A percentile compares a stretch with the other conserved stretches of the same genome.
phyloP scores from a whole-genome alignment of 768 basidiomycete genomes.

The Leucocoprinus birnbaumii region DNA sequence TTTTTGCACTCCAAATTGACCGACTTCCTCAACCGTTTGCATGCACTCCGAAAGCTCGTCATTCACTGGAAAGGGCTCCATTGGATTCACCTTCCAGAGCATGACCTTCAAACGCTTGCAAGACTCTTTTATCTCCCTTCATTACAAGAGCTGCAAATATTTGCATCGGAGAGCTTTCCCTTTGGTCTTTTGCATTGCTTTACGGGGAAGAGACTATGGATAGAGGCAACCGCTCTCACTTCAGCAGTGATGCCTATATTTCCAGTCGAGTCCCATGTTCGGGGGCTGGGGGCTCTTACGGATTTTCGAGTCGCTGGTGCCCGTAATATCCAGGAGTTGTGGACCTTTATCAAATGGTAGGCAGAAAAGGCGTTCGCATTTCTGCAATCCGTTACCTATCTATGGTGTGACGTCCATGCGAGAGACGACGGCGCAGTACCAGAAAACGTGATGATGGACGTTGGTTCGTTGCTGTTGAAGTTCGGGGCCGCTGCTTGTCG shows the following conservation, averaged over 20 bases:
- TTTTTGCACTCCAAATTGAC: neutral
- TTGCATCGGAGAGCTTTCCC: conserved; percentile 6
- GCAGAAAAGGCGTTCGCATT: neutral
- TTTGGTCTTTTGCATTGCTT: conserved; percentile 2
- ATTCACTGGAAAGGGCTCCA: conserved; percentile 10
- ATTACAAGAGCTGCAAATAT: neutral
- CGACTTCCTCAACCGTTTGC: conserved; percentile 6
- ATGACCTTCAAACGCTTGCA: neutral
- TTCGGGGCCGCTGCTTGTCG: neutral
- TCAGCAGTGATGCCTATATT: conserved; percentile 6
- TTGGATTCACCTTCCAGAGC: conserved; percentile 6
- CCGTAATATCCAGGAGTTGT: conserved; percentile 7
- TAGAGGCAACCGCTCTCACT: neutral
- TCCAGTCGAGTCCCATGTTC: neutral
- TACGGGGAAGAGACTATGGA: neutral
- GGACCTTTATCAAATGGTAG: conserved; percentile 7
- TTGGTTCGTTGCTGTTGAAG: conserved; percentile 40
- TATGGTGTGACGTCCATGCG: conserved; percentile 5
- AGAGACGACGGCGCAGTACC: neutral
- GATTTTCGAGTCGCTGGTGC: conserved; percentile 1
- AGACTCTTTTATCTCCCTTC: conserved; percentile 8
- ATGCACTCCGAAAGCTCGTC: conserved; percentile 3
- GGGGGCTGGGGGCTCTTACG: neutral
- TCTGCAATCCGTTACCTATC: conserved; percentile 1
- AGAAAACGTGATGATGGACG: conserved; percentile 46